Conservation (phyloP, 2,329 filamentous ascomycete species). For the Clarireedia paspali region DNA sequence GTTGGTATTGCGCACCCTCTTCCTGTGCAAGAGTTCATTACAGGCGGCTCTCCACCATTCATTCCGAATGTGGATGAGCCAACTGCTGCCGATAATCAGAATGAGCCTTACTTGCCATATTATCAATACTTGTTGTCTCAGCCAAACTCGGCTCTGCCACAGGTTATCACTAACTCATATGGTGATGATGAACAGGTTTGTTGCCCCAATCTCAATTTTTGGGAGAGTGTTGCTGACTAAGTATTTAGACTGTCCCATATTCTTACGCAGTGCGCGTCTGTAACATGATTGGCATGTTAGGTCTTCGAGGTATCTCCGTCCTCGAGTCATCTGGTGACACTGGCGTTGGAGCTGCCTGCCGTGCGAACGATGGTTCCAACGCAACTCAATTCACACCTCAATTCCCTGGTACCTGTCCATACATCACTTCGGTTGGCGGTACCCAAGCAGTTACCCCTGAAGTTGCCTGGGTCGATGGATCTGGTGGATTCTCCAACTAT, state of each 20-base stretch:
- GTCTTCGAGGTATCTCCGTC: slow-evolving; percentile 45
- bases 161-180: slow-evolving; percentile 51
- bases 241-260: slow-evolving; percentile 38
- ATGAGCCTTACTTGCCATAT: slow-evolving; percentile 52
- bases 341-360: slow-evolving; percentile 39
- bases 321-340: slow-evolving; percentile 46
- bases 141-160: slow-evolving; percentile 37
- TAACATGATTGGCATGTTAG: slow-evolving; percentile 43
- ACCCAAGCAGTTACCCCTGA: slow-evolving; percentile 26
- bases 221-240: neutral
- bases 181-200: slow-evolving; percentile 43
- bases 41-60: slow-evolving; percentile 47
- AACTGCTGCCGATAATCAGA: slow-evolving; percentile 30
- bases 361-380: slow-evolving; percentile 48
- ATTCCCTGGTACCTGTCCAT: slow-evolving; percentile 44
- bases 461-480: slow-evolving; percentile 37
- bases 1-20: slow-evolving; percentile 45
- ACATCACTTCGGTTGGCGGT: slow-evolving; percentile 22
- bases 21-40: slow-evolving; percentile 46
- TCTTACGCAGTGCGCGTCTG: slow-evolving; percentile 48
- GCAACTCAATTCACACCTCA: slow-evolving; percentile 43
- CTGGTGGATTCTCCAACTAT: slow-evolving; percentile 46
- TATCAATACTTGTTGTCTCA: slow-evolving; percentile 44
- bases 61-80: slow-evolving; percentile 34
- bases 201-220: neutral